A percentile compares a stretch with the other conserved stretches of the same genome.
phyloP scores from a whole-genome alignment of 2,329 filamentous ascomycete species.

The Talaromyces sp. region DNA sequence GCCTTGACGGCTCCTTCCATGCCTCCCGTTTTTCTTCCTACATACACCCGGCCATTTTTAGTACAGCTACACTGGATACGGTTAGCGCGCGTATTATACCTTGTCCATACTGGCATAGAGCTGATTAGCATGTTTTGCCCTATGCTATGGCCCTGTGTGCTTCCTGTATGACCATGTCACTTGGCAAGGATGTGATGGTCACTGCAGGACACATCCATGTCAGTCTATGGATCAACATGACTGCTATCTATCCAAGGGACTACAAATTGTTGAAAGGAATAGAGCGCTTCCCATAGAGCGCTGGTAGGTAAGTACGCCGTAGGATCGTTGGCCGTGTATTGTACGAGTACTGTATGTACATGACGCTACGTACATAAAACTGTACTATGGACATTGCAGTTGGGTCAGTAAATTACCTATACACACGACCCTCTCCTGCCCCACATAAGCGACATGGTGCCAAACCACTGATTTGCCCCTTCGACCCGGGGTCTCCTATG shows the following conservation, averaged over 20 bases:
- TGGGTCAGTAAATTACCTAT: background rate
- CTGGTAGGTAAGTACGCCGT: background rate
- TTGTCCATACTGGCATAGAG: background rate
- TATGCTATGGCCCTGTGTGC: slow-evolving; percentile 1
- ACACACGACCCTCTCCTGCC: slow-evolving; percentile 5
- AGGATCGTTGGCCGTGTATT: too few relatives aligned
- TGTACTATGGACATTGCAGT: too few relatives aligned
- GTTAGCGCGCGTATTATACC: background rate
- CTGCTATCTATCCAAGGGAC: background rate
- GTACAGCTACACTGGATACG: background rate
- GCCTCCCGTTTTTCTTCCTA: background rate
- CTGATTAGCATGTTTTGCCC: background rate
- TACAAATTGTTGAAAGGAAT: background rate
- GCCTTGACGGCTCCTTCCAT: background rate
- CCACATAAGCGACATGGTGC: slow-evolving; percentile 2
- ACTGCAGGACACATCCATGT: background rate
- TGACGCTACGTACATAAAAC: too few relatives aligned
- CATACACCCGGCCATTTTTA: background rate
- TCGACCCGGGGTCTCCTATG: background rate
- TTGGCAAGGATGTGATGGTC: background rate
- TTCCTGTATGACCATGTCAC: background rate
- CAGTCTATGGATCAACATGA: background rate
- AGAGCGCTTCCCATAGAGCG: background rate
- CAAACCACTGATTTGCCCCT: background rate
- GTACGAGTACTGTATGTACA: too few relatives aligned